Conservation (phyloP, 345 rosid species). For the Leavenworthia alabamica region DNA sequence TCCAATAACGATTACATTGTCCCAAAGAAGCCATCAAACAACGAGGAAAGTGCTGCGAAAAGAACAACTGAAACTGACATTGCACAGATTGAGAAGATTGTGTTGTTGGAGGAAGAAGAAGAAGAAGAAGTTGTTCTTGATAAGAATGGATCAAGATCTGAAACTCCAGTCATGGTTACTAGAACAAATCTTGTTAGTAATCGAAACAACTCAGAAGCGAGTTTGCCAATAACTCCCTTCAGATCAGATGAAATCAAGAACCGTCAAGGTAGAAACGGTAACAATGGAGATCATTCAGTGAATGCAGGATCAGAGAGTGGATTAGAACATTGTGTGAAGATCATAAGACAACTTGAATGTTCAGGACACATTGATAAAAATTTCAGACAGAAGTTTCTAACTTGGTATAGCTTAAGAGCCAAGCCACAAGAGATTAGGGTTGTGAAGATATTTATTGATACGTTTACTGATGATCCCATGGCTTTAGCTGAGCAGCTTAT, state of each 20-base stretch:
- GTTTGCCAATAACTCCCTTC: constrained; percentile 80
- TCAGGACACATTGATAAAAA: constrained; percentile 81
- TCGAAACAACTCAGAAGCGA: constrained; percentile 40
- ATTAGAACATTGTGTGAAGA: constrained; percentile 77
- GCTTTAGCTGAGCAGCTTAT: constrained; percentile 92
- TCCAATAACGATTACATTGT: constrained; percentile 44
- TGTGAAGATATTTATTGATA: constrained; percentile 76
- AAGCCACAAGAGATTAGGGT: constrained; percentile 71
- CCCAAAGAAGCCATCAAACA: constrained; percentile 8
- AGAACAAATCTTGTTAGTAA: not conserved
- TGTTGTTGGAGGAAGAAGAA: constrained; percentile 13
- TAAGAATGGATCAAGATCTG: constrained; percentile 16
- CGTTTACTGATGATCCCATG: constrained; percentile 64
- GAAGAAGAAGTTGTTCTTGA: constrained; percentile 14
- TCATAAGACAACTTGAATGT: constrained; percentile 81
- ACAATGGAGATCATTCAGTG: constrained; percentile 21
- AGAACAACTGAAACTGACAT: constrained; percentile 9
- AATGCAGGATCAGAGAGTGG: constrained; percentile 36
- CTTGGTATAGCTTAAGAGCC: constrained; percentile 93
- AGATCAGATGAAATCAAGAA: constrained; percentile 53
- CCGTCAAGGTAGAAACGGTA: constrained; percentile 45
- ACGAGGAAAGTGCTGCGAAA: constrained; percentile 8
- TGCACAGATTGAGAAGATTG: constrained; percentile 12
- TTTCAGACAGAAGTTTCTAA: constrained; percentile 91
- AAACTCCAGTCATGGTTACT: constrained; percentile 28